phyloP scores from a whole-genome alignment of 2,329 filamentous ascomycete species.

The Stachybotrys echinatus region DNA sequence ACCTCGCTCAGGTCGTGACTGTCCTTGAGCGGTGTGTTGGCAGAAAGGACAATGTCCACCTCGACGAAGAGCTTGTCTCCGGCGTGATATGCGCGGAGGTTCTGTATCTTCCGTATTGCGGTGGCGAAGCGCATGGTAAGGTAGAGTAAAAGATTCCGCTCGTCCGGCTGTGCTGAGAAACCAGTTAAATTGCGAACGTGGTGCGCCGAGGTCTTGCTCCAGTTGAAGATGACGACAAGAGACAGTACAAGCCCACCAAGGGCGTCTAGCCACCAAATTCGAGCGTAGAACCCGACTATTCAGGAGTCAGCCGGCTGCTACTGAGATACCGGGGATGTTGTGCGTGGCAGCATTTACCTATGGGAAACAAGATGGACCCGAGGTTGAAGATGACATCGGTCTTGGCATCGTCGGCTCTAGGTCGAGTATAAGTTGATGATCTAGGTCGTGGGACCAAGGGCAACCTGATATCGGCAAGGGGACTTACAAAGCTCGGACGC shows the following conservation, averaged over 20 bases:
- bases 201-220: constrained; percentile 66
- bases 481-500: constrained; percentile 68
- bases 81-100: constrained; percentile 77
- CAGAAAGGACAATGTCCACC: constrained; percentile 79
- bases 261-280: constrained; percentile 79
- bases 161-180: constrained; percentile 71
- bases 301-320: neutral
- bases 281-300: constrained; percentile 66
- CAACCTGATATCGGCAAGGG: constrained; percentile 1
- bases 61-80: constrained; percentile 80
- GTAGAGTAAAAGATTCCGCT: constrained; percentile 82
- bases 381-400: constrained; percentile 87
- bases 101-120: constrained; percentile 80
- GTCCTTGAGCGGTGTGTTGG: constrained; percentile 68
- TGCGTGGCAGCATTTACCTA: constrained; percentile 38
- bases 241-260: constrained; percentile 76
- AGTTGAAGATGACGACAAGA: constrained; percentile 72
- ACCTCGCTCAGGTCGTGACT: constrained; percentile 75
- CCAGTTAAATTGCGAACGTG: constrained; percentile 80
- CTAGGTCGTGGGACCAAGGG: neutral
- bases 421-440: neutral
- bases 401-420: constrained; percentile 44
- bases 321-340: neutral
- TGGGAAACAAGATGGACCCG: constrained; percentile 82
- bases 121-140: constrained; percentile 91